Conservation (phyloP, 306 rosid species). For the Trifolium pratense region DNA sequence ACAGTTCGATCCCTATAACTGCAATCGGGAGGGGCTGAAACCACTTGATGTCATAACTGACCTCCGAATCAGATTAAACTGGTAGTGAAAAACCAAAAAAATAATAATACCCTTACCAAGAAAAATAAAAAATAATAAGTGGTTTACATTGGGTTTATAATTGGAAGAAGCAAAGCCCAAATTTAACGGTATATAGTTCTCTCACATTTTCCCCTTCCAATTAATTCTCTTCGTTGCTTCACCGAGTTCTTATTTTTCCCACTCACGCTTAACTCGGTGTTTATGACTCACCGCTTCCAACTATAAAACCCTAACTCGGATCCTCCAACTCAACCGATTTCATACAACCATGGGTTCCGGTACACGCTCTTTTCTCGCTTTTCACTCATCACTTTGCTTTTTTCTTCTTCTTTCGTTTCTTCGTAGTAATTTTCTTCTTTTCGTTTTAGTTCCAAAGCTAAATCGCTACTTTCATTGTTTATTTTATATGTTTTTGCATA, state of each 20-base stretch:
- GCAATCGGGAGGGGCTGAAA: no score
- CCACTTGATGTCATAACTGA: no score
- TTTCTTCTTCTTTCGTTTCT: not conserved
- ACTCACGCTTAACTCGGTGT: conserved; percentile 13
- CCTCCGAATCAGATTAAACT: no score
- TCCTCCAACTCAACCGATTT: conserved; percentile 26
- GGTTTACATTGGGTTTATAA: no score
- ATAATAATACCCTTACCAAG: no score
- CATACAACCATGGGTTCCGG: conserved; percentile 50
- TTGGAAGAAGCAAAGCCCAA: conserved; percentile 1
- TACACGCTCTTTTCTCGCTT: conserved; percentile 19
- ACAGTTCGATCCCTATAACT: no score
- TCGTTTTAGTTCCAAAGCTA: not conserved
- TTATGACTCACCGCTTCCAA: conserved; percentile 15
- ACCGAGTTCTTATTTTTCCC: conserved; percentile 22
- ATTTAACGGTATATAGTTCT: not conserved
- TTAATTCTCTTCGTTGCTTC: conserved; percentile 29
- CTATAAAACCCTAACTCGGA: conserved; percentile 46
- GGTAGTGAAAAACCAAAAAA: no score
- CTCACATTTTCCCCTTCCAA: not conserved
- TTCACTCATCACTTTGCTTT: not conserved
- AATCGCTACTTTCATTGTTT: not conserved
- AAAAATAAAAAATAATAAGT: no score
- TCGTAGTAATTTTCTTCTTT: conserved; percentile 13
- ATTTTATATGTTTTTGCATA: not conserved